Conservation (phyloP, 768 basidiomycete species). For the Clathrus columnatus region DNA sequence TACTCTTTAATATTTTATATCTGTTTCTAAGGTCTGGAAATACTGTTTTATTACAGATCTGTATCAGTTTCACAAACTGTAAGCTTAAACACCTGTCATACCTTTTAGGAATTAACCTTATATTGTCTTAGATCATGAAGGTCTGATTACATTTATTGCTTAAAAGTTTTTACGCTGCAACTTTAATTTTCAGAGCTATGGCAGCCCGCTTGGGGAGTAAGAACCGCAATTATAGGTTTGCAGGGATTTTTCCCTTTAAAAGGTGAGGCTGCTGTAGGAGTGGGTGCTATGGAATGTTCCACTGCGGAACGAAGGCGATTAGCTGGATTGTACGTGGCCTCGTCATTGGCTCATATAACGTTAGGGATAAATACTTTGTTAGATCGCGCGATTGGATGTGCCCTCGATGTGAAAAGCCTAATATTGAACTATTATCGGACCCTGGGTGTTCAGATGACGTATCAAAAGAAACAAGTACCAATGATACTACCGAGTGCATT, state of each 20-base stretch:
- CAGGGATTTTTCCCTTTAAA: conserved; percentile 86
- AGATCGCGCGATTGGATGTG: conserved; percentile 81
- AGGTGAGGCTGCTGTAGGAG: conserved; percentile 78
- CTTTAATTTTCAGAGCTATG: conserved; percentile 72
- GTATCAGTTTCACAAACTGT: conserved; percentile 91
- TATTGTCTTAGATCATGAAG: conserved; percentile 5
- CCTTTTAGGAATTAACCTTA: too few species aligned
- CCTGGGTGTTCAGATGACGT: conserved; percentile 25
- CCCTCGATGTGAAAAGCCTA: conserved; percentile 59
- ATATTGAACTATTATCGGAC: conserved; percentile 66
- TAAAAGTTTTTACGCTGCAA: conserved; percentile 14
- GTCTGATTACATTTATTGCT: conserved; percentile 19
- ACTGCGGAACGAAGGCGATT: conserved; percentile 66
- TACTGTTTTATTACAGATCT: conserved; percentile 46
- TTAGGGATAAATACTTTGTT: too few species aligned
- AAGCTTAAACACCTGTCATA: too few species aligned
- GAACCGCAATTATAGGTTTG: conserved; percentile 77
- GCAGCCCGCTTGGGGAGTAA: conserved; percentile 98
- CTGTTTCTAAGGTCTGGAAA: background rate
- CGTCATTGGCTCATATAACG: conserved; percentile 1
- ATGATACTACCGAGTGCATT: conserved; percentile 15
- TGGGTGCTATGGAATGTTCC: conserved; percentile 82
- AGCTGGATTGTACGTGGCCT: conserved; percentile 53
- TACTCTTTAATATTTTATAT: background rate
- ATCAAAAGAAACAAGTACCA: background rate